Percentiles rank a stretch among this genome's conserved stretches.
Evolutionary conservation across 2,329 filamentous ascomycete genomes (phyloP).

Genomic region (Trichoderma sp.): DNA sequence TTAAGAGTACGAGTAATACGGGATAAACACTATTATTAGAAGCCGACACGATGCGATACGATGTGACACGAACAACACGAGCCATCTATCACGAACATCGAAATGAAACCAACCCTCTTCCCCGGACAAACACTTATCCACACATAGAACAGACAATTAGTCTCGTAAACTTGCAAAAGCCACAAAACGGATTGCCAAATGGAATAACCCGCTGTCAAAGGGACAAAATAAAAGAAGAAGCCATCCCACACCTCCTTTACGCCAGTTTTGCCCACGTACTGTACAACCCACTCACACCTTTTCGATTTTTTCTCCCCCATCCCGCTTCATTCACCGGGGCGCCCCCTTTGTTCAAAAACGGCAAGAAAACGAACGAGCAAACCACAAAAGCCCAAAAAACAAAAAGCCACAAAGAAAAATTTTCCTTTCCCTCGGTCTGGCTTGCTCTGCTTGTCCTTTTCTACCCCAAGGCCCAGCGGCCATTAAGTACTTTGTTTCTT

Average conservation of each 20-base stretch:
- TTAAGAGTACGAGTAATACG: background rate
- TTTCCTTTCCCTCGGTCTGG: background rate
- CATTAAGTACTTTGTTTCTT: no score
- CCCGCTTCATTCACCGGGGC: background rate
- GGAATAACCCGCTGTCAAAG: background rate
- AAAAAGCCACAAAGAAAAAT: background rate
- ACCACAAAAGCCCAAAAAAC: background rate
- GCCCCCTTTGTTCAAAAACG: background rate
- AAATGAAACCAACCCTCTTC: background rate
- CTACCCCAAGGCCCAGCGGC: background rate
- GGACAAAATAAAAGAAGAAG: background rate
- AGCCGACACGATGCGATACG: background rate
- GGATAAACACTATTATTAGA: background rate
- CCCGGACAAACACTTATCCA: background rate
- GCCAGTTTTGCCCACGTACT: background rate
- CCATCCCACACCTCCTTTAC: background rate
- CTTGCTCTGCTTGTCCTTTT: background rate
- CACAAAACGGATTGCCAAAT: background rate
- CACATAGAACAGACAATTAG: background rate
- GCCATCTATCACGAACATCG: background rate
- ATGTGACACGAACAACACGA: background rate
- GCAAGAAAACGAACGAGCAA: background rate
- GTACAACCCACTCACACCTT: slow-evolving; percentile 14
- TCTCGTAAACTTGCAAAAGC: background rate
- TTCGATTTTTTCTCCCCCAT: background rate